Percentiles rank a stretch among this genome's conserved stretches.
These are phyloP conservation scores for Cladosporium sp. DNA, from an alignment of 2,329 filamentous ascomycete species.

Conservation along the genomic window DNA sequence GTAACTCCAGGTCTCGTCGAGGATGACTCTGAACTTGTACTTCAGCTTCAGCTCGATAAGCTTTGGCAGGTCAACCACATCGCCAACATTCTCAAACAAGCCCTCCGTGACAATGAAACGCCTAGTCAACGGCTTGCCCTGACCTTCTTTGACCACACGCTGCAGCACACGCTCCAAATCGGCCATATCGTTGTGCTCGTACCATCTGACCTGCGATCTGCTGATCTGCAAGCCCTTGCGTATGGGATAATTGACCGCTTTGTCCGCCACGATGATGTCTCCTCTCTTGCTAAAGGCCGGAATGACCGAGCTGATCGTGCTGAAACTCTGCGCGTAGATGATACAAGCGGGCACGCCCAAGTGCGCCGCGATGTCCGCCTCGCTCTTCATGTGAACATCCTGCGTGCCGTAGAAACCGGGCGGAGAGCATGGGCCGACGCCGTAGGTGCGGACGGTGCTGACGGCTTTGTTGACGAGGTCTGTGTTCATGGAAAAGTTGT, in stretches of 20 bases:
- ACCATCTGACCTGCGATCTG: slow-evolving; percentile 87
- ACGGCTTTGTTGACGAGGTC: slow-evolving; percentile 92
- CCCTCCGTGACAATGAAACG: slow-evolving; percentile 96
- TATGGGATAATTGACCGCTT: slow-evolving; percentile 87
- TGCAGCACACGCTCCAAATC: slow-evolving; percentile 83
- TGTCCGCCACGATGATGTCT: slow-evolving; percentile 94
- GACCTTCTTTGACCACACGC: slow-evolving; percentile 82
- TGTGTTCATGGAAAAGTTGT: slow-evolving; percentile 93
- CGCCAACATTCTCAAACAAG: slow-evolving; percentile 85
- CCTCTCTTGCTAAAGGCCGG: slow-evolving; percentile 95
- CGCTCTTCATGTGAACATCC: slow-evolving; percentile 96
- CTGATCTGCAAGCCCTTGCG: slow-evolving; percentile 92
- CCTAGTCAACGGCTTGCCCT: slow-evolving; percentile 80
- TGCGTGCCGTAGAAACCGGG: slow-evolving; percentile 98
- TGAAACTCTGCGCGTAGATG: slow-evolving; percentile 93
- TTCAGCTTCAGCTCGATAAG: slow-evolving; percentile 90
- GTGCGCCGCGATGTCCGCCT: slow-evolving; percentile 87
- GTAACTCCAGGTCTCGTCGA: slow-evolving; percentile 97
- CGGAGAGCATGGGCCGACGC: slow-evolving; percentile 92
- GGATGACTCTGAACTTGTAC: slow-evolving; percentile 96
- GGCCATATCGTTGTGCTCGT: slow-evolving; percentile 92
- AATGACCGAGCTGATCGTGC: slow-evolving; percentile 93
- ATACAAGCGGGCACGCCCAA: slow-evolving; percentile 86
- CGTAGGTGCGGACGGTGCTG: slow-evolving; percentile 87
- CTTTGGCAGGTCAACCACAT: slow-evolving; percentile 77